These are phyloP conservation scores for Ceratobasidium sp. DNA, from an alignment of 1,284 basidiomycete species.

Conservation along the genomic window DNA sequence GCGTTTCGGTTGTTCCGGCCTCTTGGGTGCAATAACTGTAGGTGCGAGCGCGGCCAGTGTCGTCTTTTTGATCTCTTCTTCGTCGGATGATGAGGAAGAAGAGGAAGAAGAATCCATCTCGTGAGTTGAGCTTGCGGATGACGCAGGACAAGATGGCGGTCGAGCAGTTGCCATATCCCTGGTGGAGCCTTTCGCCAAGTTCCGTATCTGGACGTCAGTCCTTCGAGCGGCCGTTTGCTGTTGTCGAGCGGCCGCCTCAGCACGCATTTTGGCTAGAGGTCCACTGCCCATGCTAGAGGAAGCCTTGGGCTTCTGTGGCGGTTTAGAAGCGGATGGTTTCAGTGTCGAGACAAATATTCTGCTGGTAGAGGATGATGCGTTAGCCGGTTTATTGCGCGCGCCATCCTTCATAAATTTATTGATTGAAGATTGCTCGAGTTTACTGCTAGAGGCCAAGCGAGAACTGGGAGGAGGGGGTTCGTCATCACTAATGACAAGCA, in stretches of 20 bases:
- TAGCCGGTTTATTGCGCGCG: constrained; percentile 1
- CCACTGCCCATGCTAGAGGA: neutral
- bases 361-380: constrained; percentile 18
- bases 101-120: constrained; percentile 15
- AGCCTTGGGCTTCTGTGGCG: constrained; percentile 42
- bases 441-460: neutral
- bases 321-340: constrained; percentile 41
- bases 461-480: constrained; percentile 5
- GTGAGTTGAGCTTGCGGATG: constrained; percentile 46
- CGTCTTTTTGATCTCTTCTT: constrained; percentile 35
- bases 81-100: constrained; percentile 29
- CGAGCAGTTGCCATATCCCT: constrained; percentile 33
- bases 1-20: constrained; percentile 35
- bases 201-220: constrained; percentile 31
- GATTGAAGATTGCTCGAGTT: constrained; percentile 19
- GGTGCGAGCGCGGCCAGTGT: constrained; percentile 32
- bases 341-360: constrained; percentile 19
- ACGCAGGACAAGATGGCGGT: constrained; percentile 55
- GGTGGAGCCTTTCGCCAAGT: constrained; percentile 34
- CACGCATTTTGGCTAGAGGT: constrained; percentile 29
- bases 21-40: constrained; percentile 24
- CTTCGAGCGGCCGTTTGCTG: constrained; percentile 30
- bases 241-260: constrained; percentile 23
- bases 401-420: constrained; percentile 22
- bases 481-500: constrained; percentile 28